Percentiles rank a stretch among this genome's conserved stretches.
These are phyloP conservation scores for Agroathelia rolfsii DNA, from an alignment of 1,284 basidiomycete genomes.

Conservation along the genomic window DNA sequence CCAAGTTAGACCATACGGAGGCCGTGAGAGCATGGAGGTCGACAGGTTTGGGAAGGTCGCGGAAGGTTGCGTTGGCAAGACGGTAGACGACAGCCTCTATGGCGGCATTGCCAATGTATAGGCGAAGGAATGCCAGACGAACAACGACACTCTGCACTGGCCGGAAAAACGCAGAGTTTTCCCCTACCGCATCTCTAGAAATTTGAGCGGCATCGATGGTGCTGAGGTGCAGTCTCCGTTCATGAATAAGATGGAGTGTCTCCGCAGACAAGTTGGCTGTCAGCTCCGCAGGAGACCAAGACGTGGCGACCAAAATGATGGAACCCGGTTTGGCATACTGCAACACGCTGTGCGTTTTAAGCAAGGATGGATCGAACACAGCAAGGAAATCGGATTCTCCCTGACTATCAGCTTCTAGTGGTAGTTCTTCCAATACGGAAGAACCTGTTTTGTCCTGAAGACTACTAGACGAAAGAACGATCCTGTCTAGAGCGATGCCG, in stretches of 20 bases:
- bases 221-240: conserved; percentile 47
- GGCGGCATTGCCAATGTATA: conserved; percentile 60
- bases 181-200: conserved; percentile 25
- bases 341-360: conserved; percentile 59
- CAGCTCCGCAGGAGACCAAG: conserved; percentile 56
- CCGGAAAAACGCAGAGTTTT: conserved; percentile 24
- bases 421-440: conserved; percentile 35
- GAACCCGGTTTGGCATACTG: conserved; percentile 48
- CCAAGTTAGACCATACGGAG: conserved; percentile 48
- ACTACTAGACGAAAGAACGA: conserved; percentile 45
- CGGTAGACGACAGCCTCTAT: conserved; percentile 41
- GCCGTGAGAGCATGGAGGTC: conserved; percentile 37
- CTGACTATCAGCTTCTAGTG: conserved; percentile 32
- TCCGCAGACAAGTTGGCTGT: conserved; percentile 39
- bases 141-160: conserved; percentile 42
- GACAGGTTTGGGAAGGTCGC: conserved; percentile 32
- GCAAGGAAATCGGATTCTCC: conserved; percentile 59
- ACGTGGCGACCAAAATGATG: conserved; percentile 47
- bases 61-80: conserved; percentile 34
- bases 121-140: conserved; percentile 57
- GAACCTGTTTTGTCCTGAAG: too few relatives aligned
- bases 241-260: conserved; percentile 28
- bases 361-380: conserved; percentile 56
- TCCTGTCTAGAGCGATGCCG: conserved; percentile 51
- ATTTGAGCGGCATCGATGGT: conserved; percentile 42